Evolutionary conservation across 2,329 filamentous ascomycete genomes (phyloP), one percentile per base, ranked within the genome.

Genomic region (Pseudocercospora ulei): DNA sequence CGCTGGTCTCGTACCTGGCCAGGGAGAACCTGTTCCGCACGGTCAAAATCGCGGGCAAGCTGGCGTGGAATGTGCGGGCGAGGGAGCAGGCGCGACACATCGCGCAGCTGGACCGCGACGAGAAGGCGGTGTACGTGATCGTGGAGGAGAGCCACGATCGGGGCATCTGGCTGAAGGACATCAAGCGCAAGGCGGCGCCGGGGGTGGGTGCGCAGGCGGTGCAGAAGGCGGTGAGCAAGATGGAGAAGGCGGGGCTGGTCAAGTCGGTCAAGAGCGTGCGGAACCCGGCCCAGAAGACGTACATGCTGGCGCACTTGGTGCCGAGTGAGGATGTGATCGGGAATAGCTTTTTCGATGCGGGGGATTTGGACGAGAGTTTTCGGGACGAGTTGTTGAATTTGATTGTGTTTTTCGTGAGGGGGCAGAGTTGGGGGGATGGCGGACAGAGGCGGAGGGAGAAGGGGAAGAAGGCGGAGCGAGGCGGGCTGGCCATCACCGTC

Each of bases 281-380:
- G 65, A 80, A 82, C 57, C 84, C 85, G 17, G 82, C 80, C 50
- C 82, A 90, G 59, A 94, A 93, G 65, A 94, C 93, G 73, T 98
- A 90, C 70, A 93, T 98, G 72, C 79, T 94, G 56, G 76, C 80
- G 38, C 79, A 80, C 47, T 73, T 98, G 44, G 76, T 78, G 7
- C 88, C 90, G 0, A 84, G 80, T 38, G 87, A 95, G 46, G 82
- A 90, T 46, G 83, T 92, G 30, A 93, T 86, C 0, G 90, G 90
- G 31, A 90, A 90, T 1, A 82, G 85, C 5, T 98, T 88, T 84
- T 95, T 90, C 61, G 87, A 83, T 5, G 86, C 94, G 47, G 83
- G 85, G 36, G 82, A 87, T 49, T 72, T 96, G 7, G 90, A 98
- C 62, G 79, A 82, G 48, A 82, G 81, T 42, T 84, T 98, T 59